These are phyloP conservation scores for Otatea glauca DNA, from an alignment of 176 grass and related monocot species.

Conservation along the genomic window DNA sequence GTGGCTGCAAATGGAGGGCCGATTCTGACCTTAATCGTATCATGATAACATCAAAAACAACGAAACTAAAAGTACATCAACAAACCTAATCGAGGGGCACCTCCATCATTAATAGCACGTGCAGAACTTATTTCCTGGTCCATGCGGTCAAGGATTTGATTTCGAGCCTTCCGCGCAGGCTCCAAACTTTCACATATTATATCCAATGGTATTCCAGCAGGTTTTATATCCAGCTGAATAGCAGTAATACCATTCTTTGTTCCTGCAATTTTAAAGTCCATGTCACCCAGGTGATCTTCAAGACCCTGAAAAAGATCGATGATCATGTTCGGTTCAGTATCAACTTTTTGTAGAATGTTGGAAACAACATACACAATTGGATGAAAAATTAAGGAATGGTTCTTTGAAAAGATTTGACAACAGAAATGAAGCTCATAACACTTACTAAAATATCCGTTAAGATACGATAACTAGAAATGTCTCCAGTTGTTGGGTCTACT, in stretches of 20 bases:
- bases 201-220: conserved; percentile 94
- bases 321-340: conserved; percentile 26
- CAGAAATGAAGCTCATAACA: conserved; percentile 21
- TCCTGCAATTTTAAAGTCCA: conserved; percentile 99
- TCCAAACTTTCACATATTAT: conserved; percentile 96
- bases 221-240: conserved; percentile 99
- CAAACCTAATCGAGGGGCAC: conserved; percentile 80
- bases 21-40: conserved; percentile 43
- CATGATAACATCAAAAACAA: conserved; percentile 16
- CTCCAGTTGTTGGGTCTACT: conserved; percentile 67
- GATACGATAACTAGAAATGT: conserved; percentile 79
- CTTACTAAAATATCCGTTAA: conserved; percentile 96
- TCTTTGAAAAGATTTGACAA: conserved; percentile 18
- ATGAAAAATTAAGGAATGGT: not conserved
- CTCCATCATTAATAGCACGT: conserved; percentile 72
- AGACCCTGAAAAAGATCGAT: conserved; percentile 69
- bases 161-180: conserved; percentile 76
- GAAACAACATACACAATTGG: conserved; percentile 9
- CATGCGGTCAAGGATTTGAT: conserved; percentile 90
- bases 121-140: conserved; percentile 90
- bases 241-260: conserved; percentile 95
- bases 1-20: conserved; percentile 61
- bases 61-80: conserved; percentile 12
- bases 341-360: not conserved
- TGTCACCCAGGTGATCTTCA: conserved; percentile 96